Conservation (phyloP, 2,329 filamentous ascomycete genomes). For the Aspergillus udagawae region DNA sequence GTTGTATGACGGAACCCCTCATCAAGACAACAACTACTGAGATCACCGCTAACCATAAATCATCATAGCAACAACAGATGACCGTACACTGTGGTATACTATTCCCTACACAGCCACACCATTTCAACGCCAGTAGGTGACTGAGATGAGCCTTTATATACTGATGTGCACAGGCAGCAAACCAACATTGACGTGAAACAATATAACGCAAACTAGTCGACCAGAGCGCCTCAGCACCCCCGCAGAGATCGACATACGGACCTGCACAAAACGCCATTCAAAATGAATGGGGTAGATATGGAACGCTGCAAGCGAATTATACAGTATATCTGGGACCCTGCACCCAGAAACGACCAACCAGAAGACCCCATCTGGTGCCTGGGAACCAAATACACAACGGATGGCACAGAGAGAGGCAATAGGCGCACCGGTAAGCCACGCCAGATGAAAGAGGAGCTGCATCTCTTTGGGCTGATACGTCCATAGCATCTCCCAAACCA, state of each 20-base stretch:
- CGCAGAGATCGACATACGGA: neutral
- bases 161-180: neutral
- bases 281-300: conserved; percentile 67
- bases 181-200: neutral
- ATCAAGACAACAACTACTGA: neutral
- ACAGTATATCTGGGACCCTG: conserved; percentile 88
- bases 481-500: neutral
- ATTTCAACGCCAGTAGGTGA: neutral
- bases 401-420: neutral
- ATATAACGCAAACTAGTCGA: neutral
- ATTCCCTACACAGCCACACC: neutral
- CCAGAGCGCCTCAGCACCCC: neutral
- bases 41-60: neutral
- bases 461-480: neutral
- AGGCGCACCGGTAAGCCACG: conserved; percentile 2
- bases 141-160: neutral
- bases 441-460: neutral
- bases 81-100: neutral
- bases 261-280: neutral
- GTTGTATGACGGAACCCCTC: neutral
- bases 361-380: conserved; percentile 81
- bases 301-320: conserved; percentile 77
- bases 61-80: neutral
- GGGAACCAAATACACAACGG: conserved; percentile 52
- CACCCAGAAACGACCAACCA: conserved; percentile 73